phyloP scores from a whole-genome alignment of 768 basidiomycete species.

The Sporobolomyces roseus region DNA sequence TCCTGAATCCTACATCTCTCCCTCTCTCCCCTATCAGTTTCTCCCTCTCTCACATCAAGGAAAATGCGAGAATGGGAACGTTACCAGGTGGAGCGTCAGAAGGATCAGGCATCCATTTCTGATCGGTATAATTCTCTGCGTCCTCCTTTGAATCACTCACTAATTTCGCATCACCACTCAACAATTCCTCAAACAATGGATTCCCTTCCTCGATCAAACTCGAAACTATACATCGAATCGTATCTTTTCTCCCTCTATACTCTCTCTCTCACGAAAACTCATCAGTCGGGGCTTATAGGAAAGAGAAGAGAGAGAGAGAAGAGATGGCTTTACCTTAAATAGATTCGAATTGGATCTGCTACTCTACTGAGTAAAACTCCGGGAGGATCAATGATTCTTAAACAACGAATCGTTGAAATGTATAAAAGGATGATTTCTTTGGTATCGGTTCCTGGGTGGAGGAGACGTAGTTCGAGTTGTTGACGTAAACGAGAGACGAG shows the following conservation, averaged over 20 bases:
- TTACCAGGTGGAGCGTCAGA: constrained; percentile 90
- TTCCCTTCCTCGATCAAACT: constrained; percentile 85
- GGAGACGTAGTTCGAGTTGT: constrained; percentile 61
- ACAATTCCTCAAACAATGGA: constrained; percentile 61
- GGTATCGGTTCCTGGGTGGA: constrained; percentile 95
- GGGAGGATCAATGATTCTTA: constrained; percentile 84
- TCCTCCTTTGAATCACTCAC: constrained; percentile 60
- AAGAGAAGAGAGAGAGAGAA: no score
- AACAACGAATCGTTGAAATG: constrained; percentile 82
- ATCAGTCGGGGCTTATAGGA: no score
- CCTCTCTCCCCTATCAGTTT: no score
- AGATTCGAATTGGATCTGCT: constrained; percentile 83
- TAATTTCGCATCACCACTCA: constrained; percentile 50
- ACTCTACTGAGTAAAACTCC: constrained; percentile 91
- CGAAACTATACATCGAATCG: constrained; percentile 87
- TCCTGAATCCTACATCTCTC: constrained; percentile 75
- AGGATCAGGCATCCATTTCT: constrained; percentile 93
- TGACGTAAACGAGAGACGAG: constrained; percentile 30
- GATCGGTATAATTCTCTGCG: constrained; percentile 79
- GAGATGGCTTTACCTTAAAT: constrained; percentile 63
- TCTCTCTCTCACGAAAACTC: no score
- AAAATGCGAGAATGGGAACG: constrained; percentile 35
- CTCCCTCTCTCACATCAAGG: background rate
- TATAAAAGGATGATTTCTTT: constrained; percentile 84
- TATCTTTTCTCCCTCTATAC: constrained; percentile 75